Base-by-base conservation (phyloP, 768 basidiomycete genomes). In the Phlebiopsis flavidoalba region DNA sequence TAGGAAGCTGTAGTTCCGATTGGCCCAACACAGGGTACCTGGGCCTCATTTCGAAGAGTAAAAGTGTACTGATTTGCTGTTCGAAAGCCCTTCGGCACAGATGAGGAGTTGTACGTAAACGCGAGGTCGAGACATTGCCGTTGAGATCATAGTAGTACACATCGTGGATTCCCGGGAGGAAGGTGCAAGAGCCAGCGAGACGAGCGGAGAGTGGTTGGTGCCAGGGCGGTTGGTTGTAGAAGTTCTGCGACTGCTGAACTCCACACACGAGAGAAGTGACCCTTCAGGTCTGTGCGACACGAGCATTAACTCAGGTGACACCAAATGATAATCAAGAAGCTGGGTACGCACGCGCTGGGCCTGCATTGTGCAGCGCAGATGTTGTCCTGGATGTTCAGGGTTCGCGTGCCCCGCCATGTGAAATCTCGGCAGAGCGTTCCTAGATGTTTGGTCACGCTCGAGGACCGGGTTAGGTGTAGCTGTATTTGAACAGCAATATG, bases 401-500 rank as follows among this genome's bases (percentile, higher is more conserved):
- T 97, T 97, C 46, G 86, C 85, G n/a, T n/a, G 36, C 96, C 95
- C 97, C 96, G 98, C n/a, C n/a, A 70, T 98, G 96, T 64, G 94
- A 96, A 64, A 99, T 86, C 75, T 99, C 96, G 1, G 88, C 93
- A 0, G 80, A 68, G 53, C 97, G 86, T 61, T 83, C 80, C 35
- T n/a, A n/a, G n/a, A 97, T n/a, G 81, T 47, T 79, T 85, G 35
- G 77, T 80, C 55, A 98, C 76, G n/a, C 64, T 93, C 86, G 22
- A 95, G 70, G 47, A 97, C 83, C 0, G 96, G 93, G 61, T 86
- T 79, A n/a, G 88, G 90, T n/a, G 60, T 88, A 88, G 65, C 80
- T 77, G 75, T 94, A 98, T 70, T n/a, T 96, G 94, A 2, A 97
- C 77, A 12, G 75, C 74, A 64, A 95, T 71, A 31, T 77, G 77